Evolutionary conservation across 2,329 filamentous ascomycete genomes (phyloP).

Genomic region (Venturia effusa): DNA sequence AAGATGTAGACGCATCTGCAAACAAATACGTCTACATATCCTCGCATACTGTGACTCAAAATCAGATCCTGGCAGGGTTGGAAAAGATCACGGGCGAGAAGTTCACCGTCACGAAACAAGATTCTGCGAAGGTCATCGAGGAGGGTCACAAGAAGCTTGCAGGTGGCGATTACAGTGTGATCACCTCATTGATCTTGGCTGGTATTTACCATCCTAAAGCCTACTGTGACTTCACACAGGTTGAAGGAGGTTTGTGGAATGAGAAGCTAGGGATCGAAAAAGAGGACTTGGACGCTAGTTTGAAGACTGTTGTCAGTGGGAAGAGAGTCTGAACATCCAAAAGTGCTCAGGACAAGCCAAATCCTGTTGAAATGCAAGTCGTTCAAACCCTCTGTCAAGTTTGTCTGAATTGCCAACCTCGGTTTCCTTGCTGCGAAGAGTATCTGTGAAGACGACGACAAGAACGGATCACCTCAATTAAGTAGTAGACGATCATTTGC

Average conservation of each 20-base stretch:
- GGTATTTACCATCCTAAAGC: not conserved
- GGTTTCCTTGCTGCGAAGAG: too few species aligned
- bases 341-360: too few species aligned
- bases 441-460: too few species aligned
- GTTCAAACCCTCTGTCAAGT: too few species aligned
- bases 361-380: too few species aligned
- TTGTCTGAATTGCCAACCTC: too few species aligned
- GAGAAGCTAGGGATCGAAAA: constrained; percentile 7
- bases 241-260: constrained; percentile 9
- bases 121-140: constrained; percentile 18
- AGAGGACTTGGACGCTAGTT: constrained; percentile 8
- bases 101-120: constrained; percentile 36
- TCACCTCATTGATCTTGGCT: not conserved
- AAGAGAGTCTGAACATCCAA: not conserved
- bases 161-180: not conserved
- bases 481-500: too few species aligned
- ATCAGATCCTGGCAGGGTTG: constrained; percentile 42
- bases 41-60: constrained; percentile 47
- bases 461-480: too few species aligned
- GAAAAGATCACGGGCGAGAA: constrained; percentile 43
- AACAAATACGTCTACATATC: constrained; percentile 50
- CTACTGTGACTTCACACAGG: constrained; percentile 1
- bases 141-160: not conserved
- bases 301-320: constrained; percentile 5
- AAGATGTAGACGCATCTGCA: constrained; percentile 35